Evolutionary conservation across 352 stramenopile species (phyloP).

Genomic region (Globisporangium paroecandrum): DNA sequence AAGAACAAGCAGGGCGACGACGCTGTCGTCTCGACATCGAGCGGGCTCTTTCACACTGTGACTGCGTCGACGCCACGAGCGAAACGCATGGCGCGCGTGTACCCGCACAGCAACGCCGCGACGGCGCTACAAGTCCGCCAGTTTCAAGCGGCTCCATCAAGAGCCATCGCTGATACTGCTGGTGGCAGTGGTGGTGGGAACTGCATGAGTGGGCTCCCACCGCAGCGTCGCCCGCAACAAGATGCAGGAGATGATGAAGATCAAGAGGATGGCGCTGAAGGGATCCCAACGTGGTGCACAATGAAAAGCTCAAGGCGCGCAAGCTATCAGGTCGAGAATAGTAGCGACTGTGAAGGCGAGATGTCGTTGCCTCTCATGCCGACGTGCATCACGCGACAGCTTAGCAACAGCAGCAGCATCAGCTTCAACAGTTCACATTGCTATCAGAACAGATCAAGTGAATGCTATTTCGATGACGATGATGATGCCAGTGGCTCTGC

Average conservation of each 20-base stretch:
- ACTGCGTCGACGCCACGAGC: constrained; percentile 50
- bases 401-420: constrained; percentile 10
- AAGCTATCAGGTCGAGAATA: constrained; percentile 8
- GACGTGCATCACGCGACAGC: neutral
- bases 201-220: neutral
- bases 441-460: neutral
- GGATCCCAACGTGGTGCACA: neutral
- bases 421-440: constrained; percentile 5
- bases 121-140: neutral
- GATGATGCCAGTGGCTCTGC: neutral
- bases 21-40: neutral
- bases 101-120: constrained; percentile 16
- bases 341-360: constrained; percentile 7
- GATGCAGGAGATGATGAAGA: constrained; percentile 4
- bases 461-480: neutral
- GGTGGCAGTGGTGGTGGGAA: neutral
- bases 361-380: constrained; percentile 7
- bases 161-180: neutral
- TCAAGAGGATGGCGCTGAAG: neutral
- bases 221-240: constrained; percentile 1
- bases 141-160: neutral
- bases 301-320: neutral
- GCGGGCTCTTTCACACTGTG: constrained; percentile 45
- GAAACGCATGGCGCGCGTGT: constrained; percentile 30
- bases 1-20: neutral